Evolutionary conservation across 176 grass and related monocot species (phyloP).

Genomic region (Aechmea fasciata): DNA sequence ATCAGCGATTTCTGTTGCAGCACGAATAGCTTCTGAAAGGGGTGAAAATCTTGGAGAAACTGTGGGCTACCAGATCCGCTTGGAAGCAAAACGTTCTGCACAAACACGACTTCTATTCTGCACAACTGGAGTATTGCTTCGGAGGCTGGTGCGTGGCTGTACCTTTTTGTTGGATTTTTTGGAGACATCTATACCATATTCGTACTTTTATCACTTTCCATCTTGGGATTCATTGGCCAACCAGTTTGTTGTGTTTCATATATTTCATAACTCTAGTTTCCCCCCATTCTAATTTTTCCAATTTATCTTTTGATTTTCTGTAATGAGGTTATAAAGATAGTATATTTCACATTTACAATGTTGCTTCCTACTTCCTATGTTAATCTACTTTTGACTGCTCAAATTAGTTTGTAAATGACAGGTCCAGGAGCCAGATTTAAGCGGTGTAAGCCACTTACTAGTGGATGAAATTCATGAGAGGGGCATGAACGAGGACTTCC

Average conservation of each 20-base stretch:
- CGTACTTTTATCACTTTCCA: not conserved
- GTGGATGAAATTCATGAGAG: conserved; percentile 98
- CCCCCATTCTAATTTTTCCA: not conserved
- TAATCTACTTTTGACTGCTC: not conserved
- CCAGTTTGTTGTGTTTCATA: no score
- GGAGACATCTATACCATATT: not conserved
- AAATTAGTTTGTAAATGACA: conserved; percentile 22
- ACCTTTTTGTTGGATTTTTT: not conserved
- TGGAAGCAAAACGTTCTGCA: conserved; percentile 75
- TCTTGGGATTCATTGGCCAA: no score
- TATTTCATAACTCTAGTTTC: not conserved
- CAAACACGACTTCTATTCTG: conserved; percentile 84
- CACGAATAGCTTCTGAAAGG: conserved; percentile 77
- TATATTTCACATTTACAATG: not conserved
- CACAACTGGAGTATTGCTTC: conserved; percentile 90
- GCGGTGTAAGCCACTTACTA: conserved; percentile 76
- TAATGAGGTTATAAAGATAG: no score
- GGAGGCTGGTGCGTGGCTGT: conserved; percentile 52
- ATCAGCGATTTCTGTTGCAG: conserved; percentile 88
- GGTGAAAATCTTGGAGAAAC: conserved; percentile 82
- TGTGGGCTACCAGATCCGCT: conserved; percentile 86
- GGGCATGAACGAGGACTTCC: conserved; percentile 98
- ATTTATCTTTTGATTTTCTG: not conserved
- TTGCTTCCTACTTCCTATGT: not conserved
- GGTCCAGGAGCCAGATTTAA: conserved; percentile 83